Base-by-base conservation (phyloP, 2,329 filamentous ascomycete genomes). In the Colletotrichum sp. region DNA sequence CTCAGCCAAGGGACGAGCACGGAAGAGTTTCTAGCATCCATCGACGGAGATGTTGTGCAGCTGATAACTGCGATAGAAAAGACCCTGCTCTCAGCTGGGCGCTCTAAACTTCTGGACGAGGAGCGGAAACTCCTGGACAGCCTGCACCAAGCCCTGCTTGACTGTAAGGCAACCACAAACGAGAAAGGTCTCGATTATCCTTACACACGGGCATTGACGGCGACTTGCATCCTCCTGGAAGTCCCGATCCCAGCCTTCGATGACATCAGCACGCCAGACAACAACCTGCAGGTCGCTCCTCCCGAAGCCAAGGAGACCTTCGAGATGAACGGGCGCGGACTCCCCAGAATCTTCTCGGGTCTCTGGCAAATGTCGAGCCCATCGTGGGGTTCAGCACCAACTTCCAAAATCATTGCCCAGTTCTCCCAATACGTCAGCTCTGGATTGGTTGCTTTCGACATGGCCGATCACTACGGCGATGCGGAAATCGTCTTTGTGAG, bases 21-120 rank as follows among this genome's bases (percentile, higher is more conserved):
- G 58, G 43, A 62, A 14, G 32, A 48, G 7, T 59, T 56, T 3
- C 16, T 80, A 34, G 76, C 75, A n/a, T 76, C 77, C 26, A 67
- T 79, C 12, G 78, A 79, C 21, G 83, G 82, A 2, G 82, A 84
- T 56, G 79, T 85, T 48, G 81, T 85, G 16, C 84, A 84, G 76
- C 78, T 82, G 9, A 76, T 83, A 34, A 85, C 84, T 6, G 83
- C 82, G 3, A 78, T 85, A 7, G 82, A 85, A 71, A 85, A 84
- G 71, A 77, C 72, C 8, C 70, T 82, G 48, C 73, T 79, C 16
- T 69, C 76, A 3, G 63, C 77, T 13, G 76, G 78, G 1, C 80
- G 81, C 26, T 59, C 70, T 5, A 66, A 79, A 24, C 55, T 77
- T 2, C 48, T 79, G 12, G 73, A 77, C n/a, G 65, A 76, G 1